Evolutionary conservation across 1,139 yeast genomes (phyloP).

Genomic region (Lodderomyces orthopsilosis): DNA sequence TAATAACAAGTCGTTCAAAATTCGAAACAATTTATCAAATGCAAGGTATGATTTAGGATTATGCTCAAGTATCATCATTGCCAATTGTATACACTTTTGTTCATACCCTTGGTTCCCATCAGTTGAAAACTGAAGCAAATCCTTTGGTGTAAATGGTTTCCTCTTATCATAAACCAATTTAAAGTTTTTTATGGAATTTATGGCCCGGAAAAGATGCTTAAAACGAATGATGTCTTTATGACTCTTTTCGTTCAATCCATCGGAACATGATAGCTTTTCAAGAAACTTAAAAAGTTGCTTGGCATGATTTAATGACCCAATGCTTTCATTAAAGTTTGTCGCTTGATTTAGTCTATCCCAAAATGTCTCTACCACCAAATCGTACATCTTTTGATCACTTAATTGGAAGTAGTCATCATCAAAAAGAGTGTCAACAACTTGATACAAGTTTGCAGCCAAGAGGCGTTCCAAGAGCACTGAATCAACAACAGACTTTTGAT

Average conservation of each 20-base stretch:
- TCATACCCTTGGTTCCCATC: constrained; percentile 11
- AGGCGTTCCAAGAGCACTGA: constrained; percentile 37
- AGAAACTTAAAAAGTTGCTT: constrained; percentile 37
- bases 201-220: constrained; percentile 31
- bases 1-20: constrained; percentile 39
- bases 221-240: constrained; percentile 20
- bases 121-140: constrained; percentile 24
- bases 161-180: constrained; percentile 36
- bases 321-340: constrained; percentile 44
- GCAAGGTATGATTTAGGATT: constrained; percentile 55
- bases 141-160: constrained; percentile 28
- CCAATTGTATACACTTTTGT: constrained; percentile 22
- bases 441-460: constrained; percentile 36
- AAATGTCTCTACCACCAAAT: constrained; percentile 35
- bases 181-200: constrained; percentile 31
- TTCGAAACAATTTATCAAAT: constrained; percentile 38
- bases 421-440: constrained; percentile 23
- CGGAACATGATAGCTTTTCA: constrained; percentile 18
- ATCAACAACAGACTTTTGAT: constrained; percentile 26
- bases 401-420: constrained; percentile 17
- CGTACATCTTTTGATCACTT: constrained; percentile 17
- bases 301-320: constrained; percentile 47
- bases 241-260: constrained; percentile 13
- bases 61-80: constrained; percentile 47
- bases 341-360: constrained; percentile 57